Conservation (phyloP, 768 basidiomycete genomes). For the Boletus reticuloceps region DNA sequence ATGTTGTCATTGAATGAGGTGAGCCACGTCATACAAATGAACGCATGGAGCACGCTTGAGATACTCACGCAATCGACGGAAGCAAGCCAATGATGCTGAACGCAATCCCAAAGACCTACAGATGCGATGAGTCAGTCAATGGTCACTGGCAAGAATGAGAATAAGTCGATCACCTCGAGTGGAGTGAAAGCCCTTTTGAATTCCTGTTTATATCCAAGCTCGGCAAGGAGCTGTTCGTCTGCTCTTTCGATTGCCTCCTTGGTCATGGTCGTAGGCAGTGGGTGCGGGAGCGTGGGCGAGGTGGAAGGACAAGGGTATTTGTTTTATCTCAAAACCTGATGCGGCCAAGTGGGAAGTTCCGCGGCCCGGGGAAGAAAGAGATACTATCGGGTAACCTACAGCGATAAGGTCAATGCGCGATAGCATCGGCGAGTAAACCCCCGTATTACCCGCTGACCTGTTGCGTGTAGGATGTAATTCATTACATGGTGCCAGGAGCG, state of each 20-base stretch:
- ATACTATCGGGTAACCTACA: too few relatives aligned
- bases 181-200: conserved; percentile 37
- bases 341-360: too few relatives aligned
- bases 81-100: conserved; percentile 72
- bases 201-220: conserved; percentile 38
- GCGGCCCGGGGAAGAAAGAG: too few relatives aligned
- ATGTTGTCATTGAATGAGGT: background rate
- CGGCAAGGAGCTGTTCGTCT: conserved; percentile 33
- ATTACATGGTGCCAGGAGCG: too few relatives aligned
- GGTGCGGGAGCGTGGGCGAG: background rate
- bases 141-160: too few relatives aligned
- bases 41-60: conserved; percentile 12
- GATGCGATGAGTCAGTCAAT: background rate
- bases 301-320: background rate
- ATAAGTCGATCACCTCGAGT: conserved; percentile 23
- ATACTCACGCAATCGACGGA: conserved; percentile 56
- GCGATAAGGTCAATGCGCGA: too few relatives aligned
- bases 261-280: conserved; percentile 8
- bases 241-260: conserved; percentile 5
- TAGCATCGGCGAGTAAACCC: too few relatives aligned
- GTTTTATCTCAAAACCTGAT: too few relatives aligned
- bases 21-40: background rate
- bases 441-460: too few relatives aligned
- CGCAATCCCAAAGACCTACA: conserved; percentile 65
- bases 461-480: too few relatives aligned